phyloP scores from a whole-genome alignment of 2,329 filamentous ascomycete genomes.

The Aspergillus hiratsukae region DNA sequence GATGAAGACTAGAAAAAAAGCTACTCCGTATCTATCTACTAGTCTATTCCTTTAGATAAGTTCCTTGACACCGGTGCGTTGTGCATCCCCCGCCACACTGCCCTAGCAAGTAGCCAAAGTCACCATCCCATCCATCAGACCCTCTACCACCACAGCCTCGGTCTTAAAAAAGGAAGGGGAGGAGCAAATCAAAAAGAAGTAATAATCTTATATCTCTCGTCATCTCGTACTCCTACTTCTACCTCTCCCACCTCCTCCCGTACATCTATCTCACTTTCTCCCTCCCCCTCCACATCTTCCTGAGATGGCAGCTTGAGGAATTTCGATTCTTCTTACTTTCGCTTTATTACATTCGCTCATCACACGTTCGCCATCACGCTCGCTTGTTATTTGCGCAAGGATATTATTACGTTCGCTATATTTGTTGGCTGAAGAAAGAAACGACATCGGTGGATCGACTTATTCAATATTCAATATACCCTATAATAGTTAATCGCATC shows the following conservation, averaged over 20 bases:
- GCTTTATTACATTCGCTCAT: constrained; percentile 28
- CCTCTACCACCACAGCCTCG: constrained; percentile 10
- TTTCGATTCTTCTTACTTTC: constrained; percentile 10
- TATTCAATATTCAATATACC: constrained; percentile 6
- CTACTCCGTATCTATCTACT: background rate
- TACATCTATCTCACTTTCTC: constrained; percentile 8
- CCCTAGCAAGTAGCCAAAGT: background rate
- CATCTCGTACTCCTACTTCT: constrained; percentile 11
- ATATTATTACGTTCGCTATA: constrained; percentile 37
- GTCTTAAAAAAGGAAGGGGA: constrained; percentile 12
- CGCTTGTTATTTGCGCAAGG: constrained; percentile 34
- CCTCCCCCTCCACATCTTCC: constrained; percentile 5
- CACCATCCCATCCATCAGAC: constrained; percentile 7
- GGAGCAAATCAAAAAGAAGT: constrained; percentile 1
- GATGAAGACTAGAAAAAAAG: background rate
- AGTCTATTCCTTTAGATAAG: background rate
- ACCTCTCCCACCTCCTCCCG: constrained; percentile 11
- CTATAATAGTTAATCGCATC: constrained; percentile 15
- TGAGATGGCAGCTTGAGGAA: constrained; percentile 30
- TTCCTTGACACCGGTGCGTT: background rate
- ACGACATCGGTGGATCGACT: constrained; percentile 1
- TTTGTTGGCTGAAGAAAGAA: constrained; percentile 18
- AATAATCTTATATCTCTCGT: constrained; percentile 16
- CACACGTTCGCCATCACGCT: constrained; percentile 35
- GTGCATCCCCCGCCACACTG: background rate